phyloP scores from a whole-genome alignment of 768 basidiomycete species.

The Tricholoma bakamatsutake region DNA sequence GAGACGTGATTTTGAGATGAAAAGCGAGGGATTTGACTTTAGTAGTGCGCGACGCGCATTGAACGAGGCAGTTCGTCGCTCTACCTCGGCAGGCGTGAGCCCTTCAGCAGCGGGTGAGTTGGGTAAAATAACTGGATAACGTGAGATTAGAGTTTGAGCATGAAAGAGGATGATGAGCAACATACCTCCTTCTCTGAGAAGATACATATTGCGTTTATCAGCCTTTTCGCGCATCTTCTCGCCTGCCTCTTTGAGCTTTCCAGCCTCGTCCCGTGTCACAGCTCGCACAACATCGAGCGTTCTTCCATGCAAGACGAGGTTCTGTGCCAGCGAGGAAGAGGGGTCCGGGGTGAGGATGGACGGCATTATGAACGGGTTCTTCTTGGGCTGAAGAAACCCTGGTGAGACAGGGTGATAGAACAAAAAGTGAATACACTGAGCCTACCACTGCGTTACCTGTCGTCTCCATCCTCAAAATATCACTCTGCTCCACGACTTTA shows the following conservation, averaged over 20 bases:
- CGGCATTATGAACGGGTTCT: constrained; percentile 82
- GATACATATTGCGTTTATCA: constrained; percentile 93
- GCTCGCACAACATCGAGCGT: constrained; percentile 89
- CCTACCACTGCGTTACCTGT: constrained; percentile 36
- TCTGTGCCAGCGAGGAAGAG: constrained; percentile 74
- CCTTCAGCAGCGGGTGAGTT: constrained; percentile 74
- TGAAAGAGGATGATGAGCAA: constrained; percentile 4
- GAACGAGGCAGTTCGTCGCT: constrained; percentile 81
- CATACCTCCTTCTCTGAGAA: constrained; percentile 93
- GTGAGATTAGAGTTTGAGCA: neutral
- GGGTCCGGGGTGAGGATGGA: constrained; percentile 95
- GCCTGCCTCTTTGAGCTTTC: constrained; percentile 81
- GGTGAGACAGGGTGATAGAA: neutral
- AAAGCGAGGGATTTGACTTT: constrained; percentile 88
- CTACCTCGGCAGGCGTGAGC: constrained; percentile 70
- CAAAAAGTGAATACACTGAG: neutral
- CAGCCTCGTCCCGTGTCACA: constrained; percentile 85
- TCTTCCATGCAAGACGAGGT: constrained; percentile 85
- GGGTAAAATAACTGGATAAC: constrained; percentile 73
- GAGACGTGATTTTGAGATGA: constrained; percentile 90
- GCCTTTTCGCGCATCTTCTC: constrained; percentile 82
- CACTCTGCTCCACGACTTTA: constrained; percentile 76
- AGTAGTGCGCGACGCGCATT: constrained; percentile 79
- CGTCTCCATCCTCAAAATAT: constrained; percentile 61
- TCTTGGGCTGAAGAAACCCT: constrained; percentile 41